Percentiles rank a stretch among this genome's conserved stretches.
Evolutionary conservation across 805 yeast genomes (phyloP).

Genomic region (Kluyveromyces dobzhanskii): DNA sequence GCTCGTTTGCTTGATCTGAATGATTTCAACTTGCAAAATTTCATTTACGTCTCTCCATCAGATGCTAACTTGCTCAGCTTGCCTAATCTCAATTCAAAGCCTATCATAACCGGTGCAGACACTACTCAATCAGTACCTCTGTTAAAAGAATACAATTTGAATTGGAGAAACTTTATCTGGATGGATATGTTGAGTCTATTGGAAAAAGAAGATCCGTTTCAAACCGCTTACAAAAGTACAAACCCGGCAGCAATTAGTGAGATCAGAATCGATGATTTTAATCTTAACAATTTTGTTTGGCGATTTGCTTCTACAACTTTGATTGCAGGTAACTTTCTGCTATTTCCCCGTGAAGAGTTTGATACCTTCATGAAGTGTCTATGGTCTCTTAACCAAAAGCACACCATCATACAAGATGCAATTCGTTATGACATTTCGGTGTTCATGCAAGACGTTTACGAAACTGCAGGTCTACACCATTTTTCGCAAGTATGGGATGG

Average conservation of each 20-base stretch:
- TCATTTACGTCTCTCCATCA: conserved; percentile 3
- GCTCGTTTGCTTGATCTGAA: background rate
- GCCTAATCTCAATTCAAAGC: background rate
- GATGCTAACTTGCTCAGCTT: background rate
- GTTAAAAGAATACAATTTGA: background rate
- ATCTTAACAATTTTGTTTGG: conserved; percentile 6
- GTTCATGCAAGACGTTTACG: conserved; percentile 7
- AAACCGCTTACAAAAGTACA: background rate
- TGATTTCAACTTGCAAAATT: background rate
- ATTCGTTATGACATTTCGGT: conserved; percentile 6
- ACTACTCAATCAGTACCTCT: background rate
- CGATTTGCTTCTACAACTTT: conserved; percentile 3
- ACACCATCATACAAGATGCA: conserved; percentile 2
- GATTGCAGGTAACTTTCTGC: conserved; percentile 4
- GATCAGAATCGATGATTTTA: conserved; percentile 3
- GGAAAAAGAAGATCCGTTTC: background rate
- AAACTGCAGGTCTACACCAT: background rate
- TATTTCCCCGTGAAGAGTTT: conserved; percentile 7
- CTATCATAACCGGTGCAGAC: background rate
- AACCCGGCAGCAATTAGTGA: background rate
- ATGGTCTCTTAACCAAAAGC: background rate
- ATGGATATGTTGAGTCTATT: background rate
- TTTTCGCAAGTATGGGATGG: conserved; percentile 7
- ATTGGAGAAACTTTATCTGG: conserved; percentile 3
- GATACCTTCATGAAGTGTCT: conserved; percentile 1